Evolutionary conservation across 2,329 filamentous ascomycete species (phyloP), one percentile per base, ranked within the genome.

Genomic region (Nemania abortiva): DNA sequence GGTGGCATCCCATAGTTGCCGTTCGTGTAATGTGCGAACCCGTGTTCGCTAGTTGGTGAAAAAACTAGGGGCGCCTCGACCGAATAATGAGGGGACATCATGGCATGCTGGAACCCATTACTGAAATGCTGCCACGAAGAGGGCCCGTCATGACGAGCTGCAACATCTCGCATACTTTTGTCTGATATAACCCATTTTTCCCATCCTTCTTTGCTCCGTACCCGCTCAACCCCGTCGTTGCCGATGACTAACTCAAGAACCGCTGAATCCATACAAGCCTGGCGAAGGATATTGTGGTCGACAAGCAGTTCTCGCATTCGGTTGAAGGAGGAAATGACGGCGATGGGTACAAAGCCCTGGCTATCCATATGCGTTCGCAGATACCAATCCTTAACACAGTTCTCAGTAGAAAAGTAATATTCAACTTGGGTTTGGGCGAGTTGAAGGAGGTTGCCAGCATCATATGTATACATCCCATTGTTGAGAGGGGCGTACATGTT

Each of bases 331-430:
- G 92, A 88, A 74, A 99, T 91, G 67, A 97, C 88, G 39, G 87
- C 86, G 60, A 99, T 83, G 59, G 89, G 90, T 15, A 98, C 95
- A 77, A 95, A 98, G 20, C 96, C 96, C 79, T 98, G 93, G 0
- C 92, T 93, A 78, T 99, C 95, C 96, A 99, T 98, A 75, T 95
- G 91, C 76, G 89, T 90, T 66, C 96, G 91, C 68, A 99, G 86
- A 81, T 90, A 98, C 77, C 93, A 86, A 77, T 99, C 96, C 82
- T 97, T 98, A 86, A 93, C 92, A 58, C 98, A 86, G 79, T 99
- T 99, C 77, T 98, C 93, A 31, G 97, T 88, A 0, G 95, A 98
- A 82, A 99, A 97, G 82, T 99, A 99, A 84, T 98, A 99, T 77
- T 97, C 94, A 45, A 94, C 87, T 77, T 87, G 83, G 72, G 78